These are phyloP conservation scores for Endocarpon pusillum DNA, from an alignment of 495 filamentous ascomycete genomes.

Conservation along the genomic window DNA sequence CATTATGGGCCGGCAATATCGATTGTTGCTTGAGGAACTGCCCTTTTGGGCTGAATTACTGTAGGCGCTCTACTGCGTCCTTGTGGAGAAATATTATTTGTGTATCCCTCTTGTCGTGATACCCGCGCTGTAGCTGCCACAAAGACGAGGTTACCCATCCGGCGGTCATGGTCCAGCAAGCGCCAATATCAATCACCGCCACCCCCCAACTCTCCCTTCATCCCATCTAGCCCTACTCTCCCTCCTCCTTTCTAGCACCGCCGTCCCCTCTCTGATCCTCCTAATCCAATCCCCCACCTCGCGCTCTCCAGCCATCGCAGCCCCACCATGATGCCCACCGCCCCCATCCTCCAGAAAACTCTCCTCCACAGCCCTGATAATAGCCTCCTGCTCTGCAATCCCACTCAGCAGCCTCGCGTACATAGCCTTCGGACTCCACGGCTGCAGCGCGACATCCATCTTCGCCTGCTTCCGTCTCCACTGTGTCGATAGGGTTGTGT, in stretches of 20 bases:
- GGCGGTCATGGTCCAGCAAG: too few relatives aligned
- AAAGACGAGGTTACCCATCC: too few relatives aligned
- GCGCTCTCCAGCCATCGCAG: conserved; percentile 46
- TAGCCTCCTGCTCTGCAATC: conserved; percentile 65
- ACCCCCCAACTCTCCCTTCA: conserved; percentile 82
- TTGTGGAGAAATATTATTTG: too few relatives aligned
- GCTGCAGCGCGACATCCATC: conserved; percentile 70
- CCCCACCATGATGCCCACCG: conserved; percentile 22
- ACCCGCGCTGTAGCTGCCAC: too few relatives aligned
- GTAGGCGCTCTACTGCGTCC: too few relatives aligned
- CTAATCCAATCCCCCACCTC: conserved; percentile 73
- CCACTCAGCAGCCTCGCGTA: conserved; percentile 63
- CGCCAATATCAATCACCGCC: too few relatives aligned
- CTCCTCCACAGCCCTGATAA: conserved; percentile 71
- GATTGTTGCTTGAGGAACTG: too few relatives aligned
- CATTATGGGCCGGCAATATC: too few relatives aligned
- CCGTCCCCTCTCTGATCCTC: conserved; percentile 59
- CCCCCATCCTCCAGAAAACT: conserved; percentile 57
- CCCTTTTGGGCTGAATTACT: too few relatives aligned
- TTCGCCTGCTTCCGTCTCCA: conserved; percentile 78
- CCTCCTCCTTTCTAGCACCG: conserved; percentile 51
- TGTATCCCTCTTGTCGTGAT: too few relatives aligned
- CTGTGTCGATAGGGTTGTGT: conserved; percentile 73
- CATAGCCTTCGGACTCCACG: conserved; percentile 67
- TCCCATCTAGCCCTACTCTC: conserved; percentile 87